Base-by-base conservation (phyloP, 1,284 basidiomycete species). In the Ceratorhiza oryzae-sativae region DNA sequence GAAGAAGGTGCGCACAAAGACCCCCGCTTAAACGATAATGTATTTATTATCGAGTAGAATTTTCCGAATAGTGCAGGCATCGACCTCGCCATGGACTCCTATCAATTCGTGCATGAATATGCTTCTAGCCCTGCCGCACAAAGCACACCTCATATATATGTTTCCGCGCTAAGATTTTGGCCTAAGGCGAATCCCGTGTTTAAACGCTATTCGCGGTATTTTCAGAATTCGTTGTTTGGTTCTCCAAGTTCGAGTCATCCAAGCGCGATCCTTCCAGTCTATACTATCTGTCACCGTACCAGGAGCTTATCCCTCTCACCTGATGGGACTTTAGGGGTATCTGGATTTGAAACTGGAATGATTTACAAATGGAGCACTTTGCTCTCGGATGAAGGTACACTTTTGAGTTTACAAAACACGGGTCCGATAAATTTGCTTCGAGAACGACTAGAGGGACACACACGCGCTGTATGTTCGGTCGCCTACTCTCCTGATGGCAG, bases 131-230 rank as follows among this genome's bases (percentile, higher is more conserved):
- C 59, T 2, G 42, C 41, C 25, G 45, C 59, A 9, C 39, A 48
- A 13, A 61, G 59, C 39, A 61, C 59, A 15, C 59, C 59, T 18
- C 59, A 61, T 61, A 10, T 61, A 30, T 61, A 61, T 30, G 48
- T 61, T 3, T 61, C 59, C 2, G 42, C 42, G 10, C 42, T 61
- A 34, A 25, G n/a, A 46, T 46, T 46, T 13, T 46, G 39, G 39
- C 27, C 41, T n/a, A 32, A 2, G 20, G 18, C 18, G n/a, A 41
- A 39, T 10, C 39, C 39, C 18, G 27, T 61, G 15, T 61, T 25
- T 13, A 25, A 10, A 23, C 10, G 18, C 25, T 61, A 61, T 46
- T 61, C 27, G 48, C 4, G 30, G 13, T 46, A 23, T 39, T 18
- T 45, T 9, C 6, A n/a, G 18, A 32, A 27, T 18, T 48, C 27